phyloP scores from a whole-genome alignment of 2,329 filamentous ascomycete genomes.

The Neonectria hederae region DNA sequence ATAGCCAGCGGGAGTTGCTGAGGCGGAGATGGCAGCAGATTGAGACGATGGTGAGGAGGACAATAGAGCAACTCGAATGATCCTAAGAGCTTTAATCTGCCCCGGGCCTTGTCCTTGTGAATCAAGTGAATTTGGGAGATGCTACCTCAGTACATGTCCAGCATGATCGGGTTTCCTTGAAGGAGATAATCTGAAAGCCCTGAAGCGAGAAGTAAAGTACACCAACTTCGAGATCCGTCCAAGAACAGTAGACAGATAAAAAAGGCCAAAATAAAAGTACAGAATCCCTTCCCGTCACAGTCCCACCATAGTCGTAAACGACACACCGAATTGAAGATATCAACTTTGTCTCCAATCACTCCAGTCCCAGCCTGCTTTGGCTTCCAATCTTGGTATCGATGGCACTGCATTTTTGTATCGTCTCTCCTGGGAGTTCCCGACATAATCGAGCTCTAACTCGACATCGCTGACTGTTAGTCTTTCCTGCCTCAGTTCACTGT shows the following conservation, averaged over 20 bases:
- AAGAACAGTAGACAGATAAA: not conserved
- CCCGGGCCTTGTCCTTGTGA: no score
- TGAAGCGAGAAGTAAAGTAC: no score
- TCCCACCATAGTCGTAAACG: not conserved
- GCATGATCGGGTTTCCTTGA: no score
- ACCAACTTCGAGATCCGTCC: no score
- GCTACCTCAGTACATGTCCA: no score
- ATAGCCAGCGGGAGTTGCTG: constrained; percentile 51
- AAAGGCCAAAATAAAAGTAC: not conserved
- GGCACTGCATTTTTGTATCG: not conserved
- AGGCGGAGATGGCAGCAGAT: constrained; percentile 57
- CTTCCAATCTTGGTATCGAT: not conserved
- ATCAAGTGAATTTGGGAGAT: no score
- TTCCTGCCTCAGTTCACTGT: not conserved
- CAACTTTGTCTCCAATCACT: not conserved
- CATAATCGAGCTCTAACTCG: not conserved
- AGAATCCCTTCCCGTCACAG: not conserved
- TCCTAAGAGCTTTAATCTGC: not conserved
- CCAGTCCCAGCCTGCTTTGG: not conserved
- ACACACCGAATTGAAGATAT: not conserved
- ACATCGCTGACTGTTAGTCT: not conserved
- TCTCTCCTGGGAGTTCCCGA: no score
- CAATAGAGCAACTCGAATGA: constrained; percentile 42
- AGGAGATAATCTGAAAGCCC: no score
- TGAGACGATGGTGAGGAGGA: constrained; percentile 47